Percentiles rank a stretch among this genome's conserved stretches.
Evolutionary conservation across 495 filamentous ascomycete species (phyloP).

Genomic region (Aspergillus incahuasiensis): DNA sequence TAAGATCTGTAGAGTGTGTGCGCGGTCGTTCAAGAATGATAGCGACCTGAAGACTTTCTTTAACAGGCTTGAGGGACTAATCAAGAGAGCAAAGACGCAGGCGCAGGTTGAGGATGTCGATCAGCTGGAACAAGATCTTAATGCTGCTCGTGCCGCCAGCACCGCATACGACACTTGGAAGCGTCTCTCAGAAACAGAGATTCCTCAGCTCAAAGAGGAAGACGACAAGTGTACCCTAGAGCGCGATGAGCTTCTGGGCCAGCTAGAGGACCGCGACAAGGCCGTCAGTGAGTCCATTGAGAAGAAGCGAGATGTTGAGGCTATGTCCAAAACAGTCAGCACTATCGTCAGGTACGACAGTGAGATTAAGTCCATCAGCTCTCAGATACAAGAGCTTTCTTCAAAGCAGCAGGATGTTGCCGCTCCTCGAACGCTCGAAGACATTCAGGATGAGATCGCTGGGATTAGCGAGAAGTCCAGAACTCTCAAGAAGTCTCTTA

Average conservation of each 20-base stretch:
- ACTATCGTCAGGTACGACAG: slow-evolving; percentile 67
- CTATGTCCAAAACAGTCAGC: slow-evolving; percentile 66
- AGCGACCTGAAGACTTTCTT: slow-evolving; percentile 54
- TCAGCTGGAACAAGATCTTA: slow-evolving; percentile 49
- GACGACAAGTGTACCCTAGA: slow-evolving; percentile 49
- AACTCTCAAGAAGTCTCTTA: slow-evolving; percentile 54
- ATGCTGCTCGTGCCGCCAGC: slow-evolving; percentile 53
- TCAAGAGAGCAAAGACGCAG: slow-evolving; percentile 51
- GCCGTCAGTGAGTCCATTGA: slow-evolving; percentile 59
- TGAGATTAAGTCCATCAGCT: slow-evolving; percentile 64
- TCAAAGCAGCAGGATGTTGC: slow-evolving; percentile 66
- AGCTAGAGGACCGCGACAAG: slow-evolving; percentile 70
- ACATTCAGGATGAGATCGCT: slow-evolving; percentile 74
- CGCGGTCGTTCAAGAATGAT: slow-evolving; percentile 56
- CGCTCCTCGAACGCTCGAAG: slow-evolving; percentile 63
- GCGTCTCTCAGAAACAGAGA: slow-evolving; percentile 61
- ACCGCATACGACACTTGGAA: slow-evolving; percentile 68
- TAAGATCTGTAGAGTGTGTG: slow-evolving; percentile 69
- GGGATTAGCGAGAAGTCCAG: slow-evolving; percentile 62
- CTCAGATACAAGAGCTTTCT: slow-evolving; percentile 64
- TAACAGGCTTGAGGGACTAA: slow-evolving; percentile 54
- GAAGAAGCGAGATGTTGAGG: slow-evolving; percentile 68
- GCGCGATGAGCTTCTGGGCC: slow-evolving; percentile 55
- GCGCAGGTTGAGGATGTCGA: slow-evolving; percentile 50
- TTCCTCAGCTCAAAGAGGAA: slow-evolving; percentile 64